phyloP scores from a whole-genome alignment of 2,329 filamentous ascomycete species.

The Neocucurbitaria cava region DNA sequence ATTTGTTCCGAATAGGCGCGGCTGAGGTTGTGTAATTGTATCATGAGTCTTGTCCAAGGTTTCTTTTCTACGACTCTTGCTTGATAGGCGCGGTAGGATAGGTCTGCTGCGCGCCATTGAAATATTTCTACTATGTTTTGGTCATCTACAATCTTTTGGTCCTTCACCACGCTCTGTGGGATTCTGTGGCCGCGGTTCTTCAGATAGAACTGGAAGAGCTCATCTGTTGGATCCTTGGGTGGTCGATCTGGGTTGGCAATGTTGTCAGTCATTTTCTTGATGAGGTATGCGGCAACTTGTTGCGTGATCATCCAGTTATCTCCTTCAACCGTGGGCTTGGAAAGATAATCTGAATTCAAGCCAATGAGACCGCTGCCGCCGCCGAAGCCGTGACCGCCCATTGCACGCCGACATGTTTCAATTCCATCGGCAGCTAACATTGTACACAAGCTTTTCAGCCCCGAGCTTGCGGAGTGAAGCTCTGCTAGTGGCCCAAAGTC shows the following conservation, averaged over 20 bases:
- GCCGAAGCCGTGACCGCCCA: conserved; percentile 63
- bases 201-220: conserved; percentile 52
- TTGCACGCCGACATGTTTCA: conserved; percentile 60
- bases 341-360: conserved; percentile 59
- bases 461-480: conserved; percentile 62
- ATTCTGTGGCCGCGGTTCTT: conserved; percentile 35
- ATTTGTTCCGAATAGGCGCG: conserved; percentile 59
- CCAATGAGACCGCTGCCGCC: conserved; percentile 61
- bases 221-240: conserved; percentile 50
- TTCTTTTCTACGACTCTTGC: conserved; percentile 55
- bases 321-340: conserved; percentile 63
- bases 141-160: conserved; percentile 44
- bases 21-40: conserved; percentile 51
- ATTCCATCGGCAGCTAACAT: conserved; percentile 62
- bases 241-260: conserved; percentile 42
- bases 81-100: conserved; percentile 53
- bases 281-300: conserved; percentile 58
- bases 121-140: conserved; percentile 54
- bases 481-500: conserved; percentile 59
- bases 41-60: conserved; percentile 56
- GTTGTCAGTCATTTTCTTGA: conserved; percentile 59
- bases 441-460: conserved; percentile 62
- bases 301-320: conserved; percentile 67
- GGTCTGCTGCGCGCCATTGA: conserved; percentile 53
- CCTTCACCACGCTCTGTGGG: conserved; percentile 31